Conservation (phyloP, 176 grass and related monocot genomes). For the Zizania latifolia region DNA sequence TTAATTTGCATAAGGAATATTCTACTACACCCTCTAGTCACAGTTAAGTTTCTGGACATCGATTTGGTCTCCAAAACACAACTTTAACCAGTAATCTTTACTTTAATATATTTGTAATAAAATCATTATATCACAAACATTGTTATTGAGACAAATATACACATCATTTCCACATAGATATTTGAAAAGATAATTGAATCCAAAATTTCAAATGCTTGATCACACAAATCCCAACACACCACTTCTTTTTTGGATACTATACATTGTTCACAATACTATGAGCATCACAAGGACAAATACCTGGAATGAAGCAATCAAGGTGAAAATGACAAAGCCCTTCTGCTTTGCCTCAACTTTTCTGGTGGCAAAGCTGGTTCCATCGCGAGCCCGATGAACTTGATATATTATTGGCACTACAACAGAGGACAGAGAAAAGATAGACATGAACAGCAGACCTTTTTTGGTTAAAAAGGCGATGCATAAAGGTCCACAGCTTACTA, state of each 20-base stretch:
- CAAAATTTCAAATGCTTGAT: not conserved
- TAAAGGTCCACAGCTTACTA: not conserved
- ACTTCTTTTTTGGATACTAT: not conserved
- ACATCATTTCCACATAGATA: not conserved
- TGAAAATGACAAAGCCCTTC: slow-evolving; percentile 76
- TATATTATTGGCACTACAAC: slow-evolving; percentile 86
- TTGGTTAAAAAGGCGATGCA: not conserved
- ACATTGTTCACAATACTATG: not conserved
- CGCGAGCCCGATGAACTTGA: slow-evolving; percentile 74
- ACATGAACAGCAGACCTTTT: not conserved
- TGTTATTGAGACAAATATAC: not conserved
- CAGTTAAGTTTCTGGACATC: not conserved
- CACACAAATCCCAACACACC: not conserved
- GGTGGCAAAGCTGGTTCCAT: slow-evolving; percentile 90
- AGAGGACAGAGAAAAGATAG: slow-evolving; percentile 18
- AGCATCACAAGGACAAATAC: slow-evolving; percentile 35
- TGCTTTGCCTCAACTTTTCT: slow-evolving; percentile 91
- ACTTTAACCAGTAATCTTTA: not conserved
- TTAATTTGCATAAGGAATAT: not conserved
- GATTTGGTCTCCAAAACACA: not conserved
- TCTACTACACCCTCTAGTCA: not conserved
- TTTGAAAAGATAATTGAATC: not conserved
- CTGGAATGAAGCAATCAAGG: slow-evolving; percentile 92
- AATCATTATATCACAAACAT: not conserved
- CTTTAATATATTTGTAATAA: not conserved